phyloP scores from a whole-genome alignment of 768 basidiomycete genomes.

The Daedaleopsis sinensis region DNA sequence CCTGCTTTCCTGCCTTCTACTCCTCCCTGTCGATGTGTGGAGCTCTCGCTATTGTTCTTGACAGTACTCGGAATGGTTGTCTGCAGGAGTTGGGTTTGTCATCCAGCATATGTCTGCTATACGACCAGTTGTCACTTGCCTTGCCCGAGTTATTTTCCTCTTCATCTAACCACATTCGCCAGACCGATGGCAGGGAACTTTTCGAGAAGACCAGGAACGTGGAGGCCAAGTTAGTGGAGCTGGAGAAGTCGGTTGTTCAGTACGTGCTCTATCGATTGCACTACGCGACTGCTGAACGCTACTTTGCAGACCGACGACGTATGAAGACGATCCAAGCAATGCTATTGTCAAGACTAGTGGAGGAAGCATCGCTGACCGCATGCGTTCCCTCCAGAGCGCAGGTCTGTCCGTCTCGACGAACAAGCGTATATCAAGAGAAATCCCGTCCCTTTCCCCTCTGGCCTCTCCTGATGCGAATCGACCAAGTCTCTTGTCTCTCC shows the following conservation, averaged over 20 bases:
- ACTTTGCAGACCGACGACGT: neutral
- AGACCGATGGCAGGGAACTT: conserved; percentile 44
- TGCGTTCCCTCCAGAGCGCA: conserved; percentile 71
- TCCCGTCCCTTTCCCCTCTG: conserved; percentile 39
- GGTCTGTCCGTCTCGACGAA: conserved; percentile 61
- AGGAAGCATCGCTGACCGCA: conserved; percentile 80
- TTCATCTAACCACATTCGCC: conserved; percentile 19
- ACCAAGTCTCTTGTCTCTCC: conserved; percentile 45
- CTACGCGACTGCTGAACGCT: conserved; percentile 2
- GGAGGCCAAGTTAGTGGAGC: conserved; percentile 48
- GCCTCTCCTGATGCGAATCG: conserved; percentile 34
- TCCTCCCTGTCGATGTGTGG: too few species aligned
- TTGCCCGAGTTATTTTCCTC: too few species aligned
- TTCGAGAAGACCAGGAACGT: conserved; percentile 45
- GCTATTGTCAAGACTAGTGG: conserved; percentile 43
- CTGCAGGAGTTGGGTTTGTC: too few species aligned
- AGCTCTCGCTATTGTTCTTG: too few species aligned
- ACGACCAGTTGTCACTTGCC: too few species aligned
- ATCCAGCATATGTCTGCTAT: too few species aligned
- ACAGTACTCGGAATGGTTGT: too few species aligned
- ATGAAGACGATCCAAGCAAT: conserved; percentile 19
- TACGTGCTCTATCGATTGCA: conserved; percentile 20
- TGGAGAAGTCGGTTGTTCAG: conserved; percentile 43
- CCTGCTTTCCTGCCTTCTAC: too few species aligned
- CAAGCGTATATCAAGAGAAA: conserved; percentile 62